phyloP scores from a whole-genome alignment of 2,329 filamentous ascomycete species.

The Colletotrichum phormii region DNA sequence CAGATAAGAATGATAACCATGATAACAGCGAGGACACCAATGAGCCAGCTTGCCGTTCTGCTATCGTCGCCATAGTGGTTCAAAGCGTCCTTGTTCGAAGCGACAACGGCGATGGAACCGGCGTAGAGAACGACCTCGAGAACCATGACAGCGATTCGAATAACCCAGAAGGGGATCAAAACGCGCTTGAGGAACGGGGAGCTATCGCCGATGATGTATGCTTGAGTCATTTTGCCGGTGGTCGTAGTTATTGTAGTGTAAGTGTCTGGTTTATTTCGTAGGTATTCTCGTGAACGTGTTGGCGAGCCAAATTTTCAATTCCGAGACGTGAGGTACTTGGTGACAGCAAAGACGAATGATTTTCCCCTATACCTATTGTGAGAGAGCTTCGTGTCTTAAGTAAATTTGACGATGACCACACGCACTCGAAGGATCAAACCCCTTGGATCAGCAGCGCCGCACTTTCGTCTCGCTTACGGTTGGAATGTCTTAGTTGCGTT shows the following conservation, averaged over 20 bases:
- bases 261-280: too few species aligned
- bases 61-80: constrained; percentile 10
- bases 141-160: constrained; percentile 46
- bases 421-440: not conserved
- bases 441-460: not conserved
- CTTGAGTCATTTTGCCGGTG: constrained; percentile 39
- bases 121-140: constrained; percentile 42
- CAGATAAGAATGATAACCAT: constrained; percentile 43
- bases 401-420: not conserved
- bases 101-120: constrained; percentile 38
- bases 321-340: too few species aligned
- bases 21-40: constrained; percentile 42
- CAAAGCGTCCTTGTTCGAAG: constrained; percentile 37
- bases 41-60: not conserved
- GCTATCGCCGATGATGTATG: constrained; percentile 43
- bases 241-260: not conserved
- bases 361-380: not conserved
- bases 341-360: not conserved
- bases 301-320: too few species aligned
- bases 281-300: too few species aligned
- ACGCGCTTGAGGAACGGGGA: constrained; percentile 50
- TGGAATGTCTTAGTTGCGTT: not conserved
- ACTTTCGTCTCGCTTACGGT: not conserved
- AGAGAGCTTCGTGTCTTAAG: not conserved
- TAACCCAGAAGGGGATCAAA: constrained; percentile 48